phyloP scores from a whole-genome alignment of 768 basidiomycete species.

The Tricholoma bakamatsutake region DNA sequence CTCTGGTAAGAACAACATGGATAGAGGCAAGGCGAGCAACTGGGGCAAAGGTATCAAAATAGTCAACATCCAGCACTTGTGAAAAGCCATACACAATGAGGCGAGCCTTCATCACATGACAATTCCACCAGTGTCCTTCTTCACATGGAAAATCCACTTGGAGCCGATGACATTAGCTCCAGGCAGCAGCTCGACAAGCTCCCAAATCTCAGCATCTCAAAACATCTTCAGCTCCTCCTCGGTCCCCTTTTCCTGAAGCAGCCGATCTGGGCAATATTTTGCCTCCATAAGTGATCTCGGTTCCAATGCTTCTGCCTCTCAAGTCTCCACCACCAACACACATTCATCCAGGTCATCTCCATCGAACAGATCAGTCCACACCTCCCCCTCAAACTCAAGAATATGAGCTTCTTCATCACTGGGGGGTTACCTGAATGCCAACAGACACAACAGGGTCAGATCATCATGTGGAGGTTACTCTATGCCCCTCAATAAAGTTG shows the following conservation, averaged over 20 bases:
- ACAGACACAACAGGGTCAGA: neutral
- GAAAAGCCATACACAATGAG: slow-evolving; percentile 9
- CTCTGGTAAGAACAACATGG: slow-evolving; percentile 21
- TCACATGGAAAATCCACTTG: slow-evolving; percentile 13
- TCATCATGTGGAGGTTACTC: neutral
- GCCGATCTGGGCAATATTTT: slow-evolving; percentile 12
- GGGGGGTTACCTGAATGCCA: neutral
- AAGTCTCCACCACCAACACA: slow-evolving; percentile 8
- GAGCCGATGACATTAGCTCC: no score
- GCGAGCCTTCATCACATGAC: slow-evolving; percentile 21
- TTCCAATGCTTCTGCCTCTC: neutral
- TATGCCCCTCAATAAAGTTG: slow-evolving; percentile 1
- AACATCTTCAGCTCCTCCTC: slow-evolving; percentile 16
- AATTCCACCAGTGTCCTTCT: slow-evolving; percentile 24
- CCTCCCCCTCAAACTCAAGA: slow-evolving; percentile 1
- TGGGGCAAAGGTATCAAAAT: no score
- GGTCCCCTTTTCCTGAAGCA: no score
- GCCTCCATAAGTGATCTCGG: slow-evolving; percentile 12
- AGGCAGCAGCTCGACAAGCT: no score
- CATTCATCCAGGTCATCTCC: slow-evolving; percentile 4
- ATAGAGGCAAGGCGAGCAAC: slow-evolving; percentile 10
- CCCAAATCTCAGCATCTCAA: slow-evolving; percentile 12
- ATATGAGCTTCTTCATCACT: neutral
- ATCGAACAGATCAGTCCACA: neutral
- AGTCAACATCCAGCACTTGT: no score